A percentile compares a stretch with the other conserved stretches of the same genome.
These are phyloP conservation scores for Chrysoporthe cubensis DNA, from an alignment of 2,329 filamentous ascomycete species.

Conservation along the genomic window DNA sequence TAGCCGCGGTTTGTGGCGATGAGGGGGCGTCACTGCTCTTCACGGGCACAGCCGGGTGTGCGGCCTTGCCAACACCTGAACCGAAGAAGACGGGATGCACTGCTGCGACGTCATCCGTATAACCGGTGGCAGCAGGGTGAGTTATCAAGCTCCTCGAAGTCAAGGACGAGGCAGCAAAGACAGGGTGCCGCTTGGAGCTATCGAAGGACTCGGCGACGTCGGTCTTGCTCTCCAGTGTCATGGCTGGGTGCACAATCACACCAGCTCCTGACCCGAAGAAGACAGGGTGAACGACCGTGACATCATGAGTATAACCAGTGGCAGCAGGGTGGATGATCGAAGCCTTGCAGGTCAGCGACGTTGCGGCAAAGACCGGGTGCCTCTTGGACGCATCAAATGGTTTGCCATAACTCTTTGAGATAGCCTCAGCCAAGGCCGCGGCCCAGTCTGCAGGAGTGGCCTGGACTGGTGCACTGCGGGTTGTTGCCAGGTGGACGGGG, in stretches of 20 bases:
- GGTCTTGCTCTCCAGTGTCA: conserved; percentile 28
- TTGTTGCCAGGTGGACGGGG: not conserved
- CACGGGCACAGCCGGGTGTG: conserved; percentile 34
- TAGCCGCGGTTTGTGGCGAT: not conserved
- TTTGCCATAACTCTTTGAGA: conserved; percentile 22
- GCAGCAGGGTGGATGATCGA: conserved; percentile 39
- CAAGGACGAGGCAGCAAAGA: conserved; percentile 38
- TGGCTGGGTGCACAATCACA: conserved; percentile 34
- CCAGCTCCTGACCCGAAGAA: conserved; percentile 37
- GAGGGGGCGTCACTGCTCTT: not conserved
- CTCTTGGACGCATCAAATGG: conserved; percentile 36
- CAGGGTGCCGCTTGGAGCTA: conserved; percentile 37
- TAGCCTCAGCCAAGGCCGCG: conserved; percentile 33
- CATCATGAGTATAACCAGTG: conserved; percentile 37
- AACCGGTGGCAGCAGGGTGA: conserved; percentile 39
- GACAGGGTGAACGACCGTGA: conserved; percentile 38
- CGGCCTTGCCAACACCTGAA: conserved; percentile 31
- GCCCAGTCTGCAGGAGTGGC: conserved; percentile 30
- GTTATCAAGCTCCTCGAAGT: conserved; percentile 32
- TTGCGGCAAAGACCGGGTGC: conserved; percentile 41
- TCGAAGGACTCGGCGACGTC: conserved; percentile 32
- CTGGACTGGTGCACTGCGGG: not conserved
- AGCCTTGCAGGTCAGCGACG: conserved; percentile 32
- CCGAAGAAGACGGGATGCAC: conserved; percentile 40
- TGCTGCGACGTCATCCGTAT: conserved; percentile 35